phyloP scores from a whole-genome alignment of 2,329 filamentous ascomycete genomes.

The Kalmusia sp. region DNA sequence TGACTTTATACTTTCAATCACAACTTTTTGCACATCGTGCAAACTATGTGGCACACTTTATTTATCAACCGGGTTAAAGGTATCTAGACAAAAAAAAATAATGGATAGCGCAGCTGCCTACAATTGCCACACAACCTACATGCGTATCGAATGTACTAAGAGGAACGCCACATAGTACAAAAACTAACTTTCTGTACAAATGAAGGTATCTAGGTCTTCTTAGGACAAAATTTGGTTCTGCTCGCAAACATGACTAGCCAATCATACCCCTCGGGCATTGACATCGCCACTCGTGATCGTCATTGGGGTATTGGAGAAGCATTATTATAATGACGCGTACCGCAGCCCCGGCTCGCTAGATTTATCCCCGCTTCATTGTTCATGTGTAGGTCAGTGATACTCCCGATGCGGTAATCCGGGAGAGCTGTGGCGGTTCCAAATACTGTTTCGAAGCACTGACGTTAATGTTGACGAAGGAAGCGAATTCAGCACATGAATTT shows the following conservation, averaged over 20 bases:
- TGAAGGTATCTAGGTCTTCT: too few relatives aligned
- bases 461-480: not conserved
- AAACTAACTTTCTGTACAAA: too few relatives aligned
- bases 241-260: not conserved
- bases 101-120: too few relatives aligned
- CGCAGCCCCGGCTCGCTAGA: not conserved
- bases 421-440: not conserved
- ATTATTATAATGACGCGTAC: not conserved
- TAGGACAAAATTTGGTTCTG: too few relatives aligned
- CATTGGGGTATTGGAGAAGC: not conserved
- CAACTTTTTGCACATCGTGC: too few relatives aligned
- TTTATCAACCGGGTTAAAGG: too few relatives aligned
- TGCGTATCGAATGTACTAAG: too few relatives aligned
- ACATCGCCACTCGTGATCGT: not conserved
- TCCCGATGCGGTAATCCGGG: slow-evolving; percentile 6
- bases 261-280: not conserved
- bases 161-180: too few relatives aligned
- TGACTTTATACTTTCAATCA: too few relatives aligned
- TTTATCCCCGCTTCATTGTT: not conserved
- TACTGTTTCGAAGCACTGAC: not conserved
- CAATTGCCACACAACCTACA: too few relatives aligned
- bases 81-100: too few relatives aligned
- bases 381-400: not conserved
- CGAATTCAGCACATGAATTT: not conserved
- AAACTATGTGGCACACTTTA: too few relatives aligned